Percentiles rank a stretch among this genome's conserved stretches.
Conservation (phyloP, 306 rosid species). For the Pterocarpus macrocarpus region DNA sequence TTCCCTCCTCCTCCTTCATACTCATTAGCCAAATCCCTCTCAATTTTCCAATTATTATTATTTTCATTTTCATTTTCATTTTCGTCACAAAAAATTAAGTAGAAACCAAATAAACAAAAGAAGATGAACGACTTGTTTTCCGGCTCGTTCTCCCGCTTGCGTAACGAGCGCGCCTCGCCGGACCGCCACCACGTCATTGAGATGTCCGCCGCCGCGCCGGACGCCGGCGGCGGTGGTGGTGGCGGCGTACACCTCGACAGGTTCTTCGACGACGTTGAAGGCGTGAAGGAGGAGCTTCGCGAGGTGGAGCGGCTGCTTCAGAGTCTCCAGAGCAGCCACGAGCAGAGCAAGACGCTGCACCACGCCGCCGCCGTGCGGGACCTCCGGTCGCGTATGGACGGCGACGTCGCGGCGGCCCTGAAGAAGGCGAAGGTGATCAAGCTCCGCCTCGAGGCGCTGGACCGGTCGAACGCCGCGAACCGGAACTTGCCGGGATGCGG, state of each 20-base stretch:
- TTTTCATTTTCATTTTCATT: not conserved
- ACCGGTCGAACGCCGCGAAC: slow-evolving; percentile 90
- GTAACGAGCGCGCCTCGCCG: slow-evolving; percentile 63
- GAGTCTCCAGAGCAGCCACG: slow-evolving; percentile 63
- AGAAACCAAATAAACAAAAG: not conserved
- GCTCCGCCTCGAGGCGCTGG: slow-evolving; percentile 85
- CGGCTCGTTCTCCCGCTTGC: slow-evolving; percentile 81
- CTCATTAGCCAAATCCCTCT: not conserved
- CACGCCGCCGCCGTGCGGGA: slow-evolving; percentile 81
- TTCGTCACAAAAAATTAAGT: not conserved
- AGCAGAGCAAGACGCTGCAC: slow-evolving; percentile 88
- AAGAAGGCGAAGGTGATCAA: slow-evolving; percentile 91
- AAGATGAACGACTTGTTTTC: slow-evolving; percentile 84
- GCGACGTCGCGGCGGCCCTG: slow-evolving; percentile 73
- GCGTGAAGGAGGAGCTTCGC: slow-evolving; percentile 80
- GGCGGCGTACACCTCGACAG: slow-evolving; percentile 71
- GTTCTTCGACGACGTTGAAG: slow-evolving; percentile 85
- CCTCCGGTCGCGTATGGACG: slow-evolving; percentile 89
- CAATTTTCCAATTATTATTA: not conserved
- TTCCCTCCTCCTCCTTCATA: not conserved
- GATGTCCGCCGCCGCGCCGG: slow-evolving; percentile 56
- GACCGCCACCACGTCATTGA: slow-evolving; percentile 73
- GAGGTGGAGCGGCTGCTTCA: slow-evolving; percentile 68
- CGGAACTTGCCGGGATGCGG: slow-evolving; percentile 85
- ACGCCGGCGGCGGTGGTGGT: slow-evolving; percentile 38